Percentiles rank a stretch among this genome's conserved stretches.
Evolutionary conservation across 257 asterid species (phyloP).

Genomic region (Jacaranda mimosifolia): DNA sequence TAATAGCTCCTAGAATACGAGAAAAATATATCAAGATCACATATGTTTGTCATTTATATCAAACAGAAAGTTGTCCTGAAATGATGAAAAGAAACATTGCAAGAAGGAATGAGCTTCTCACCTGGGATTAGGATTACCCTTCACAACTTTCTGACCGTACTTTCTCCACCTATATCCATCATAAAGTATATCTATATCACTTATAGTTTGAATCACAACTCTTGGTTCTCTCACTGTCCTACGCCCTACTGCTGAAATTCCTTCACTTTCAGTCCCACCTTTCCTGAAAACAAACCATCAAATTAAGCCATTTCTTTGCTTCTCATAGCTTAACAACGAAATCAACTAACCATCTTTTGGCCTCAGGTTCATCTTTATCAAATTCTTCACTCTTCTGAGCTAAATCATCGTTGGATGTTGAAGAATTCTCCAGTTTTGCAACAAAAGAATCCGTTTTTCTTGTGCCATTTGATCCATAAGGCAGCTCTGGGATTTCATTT

Average conservation of each 20-base stretch:
- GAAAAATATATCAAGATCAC: background rate
- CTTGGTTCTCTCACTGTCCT: slow-evolving; percentile 71
- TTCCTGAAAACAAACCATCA: slow-evolving; percentile 44
- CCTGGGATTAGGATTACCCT: slow-evolving; percentile 87
- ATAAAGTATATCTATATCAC: slow-evolving; percentile 77
- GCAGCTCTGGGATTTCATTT: slow-evolving; percentile 55
- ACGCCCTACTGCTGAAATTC: slow-evolving; percentile 44
- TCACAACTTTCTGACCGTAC: slow-evolving; percentile 82
- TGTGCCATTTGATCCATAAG: slow-evolving; percentile 52
- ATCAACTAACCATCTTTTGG: slow-evolving; percentile 63
- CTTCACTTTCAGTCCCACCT: slow-evolving; percentile 54
- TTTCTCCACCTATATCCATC: slow-evolving; percentile 87
- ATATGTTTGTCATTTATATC: background rate
- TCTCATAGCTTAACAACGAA: no score
- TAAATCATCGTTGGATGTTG: slow-evolving; percentile 68
- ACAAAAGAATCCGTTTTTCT: slow-evolving; percentile 63
- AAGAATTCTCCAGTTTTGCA: slow-evolving; percentile 74
- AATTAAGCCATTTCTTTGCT: background rate
- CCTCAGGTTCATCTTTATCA: slow-evolving; percentile 61
- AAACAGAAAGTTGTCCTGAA: no score
- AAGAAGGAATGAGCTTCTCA: slow-evolving; percentile 5
- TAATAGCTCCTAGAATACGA: slow-evolving; percentile 41
- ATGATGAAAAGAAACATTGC: background rate
- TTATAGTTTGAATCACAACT: slow-evolving; percentile 75
- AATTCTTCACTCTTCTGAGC: slow-evolving; percentile 55